Evolutionary conservation across 1,284 basidiomycete genomes (phyloP), one percentile per base, ranked within the genome.

Genomic region (Megacollybia platyphylla): DNA sequence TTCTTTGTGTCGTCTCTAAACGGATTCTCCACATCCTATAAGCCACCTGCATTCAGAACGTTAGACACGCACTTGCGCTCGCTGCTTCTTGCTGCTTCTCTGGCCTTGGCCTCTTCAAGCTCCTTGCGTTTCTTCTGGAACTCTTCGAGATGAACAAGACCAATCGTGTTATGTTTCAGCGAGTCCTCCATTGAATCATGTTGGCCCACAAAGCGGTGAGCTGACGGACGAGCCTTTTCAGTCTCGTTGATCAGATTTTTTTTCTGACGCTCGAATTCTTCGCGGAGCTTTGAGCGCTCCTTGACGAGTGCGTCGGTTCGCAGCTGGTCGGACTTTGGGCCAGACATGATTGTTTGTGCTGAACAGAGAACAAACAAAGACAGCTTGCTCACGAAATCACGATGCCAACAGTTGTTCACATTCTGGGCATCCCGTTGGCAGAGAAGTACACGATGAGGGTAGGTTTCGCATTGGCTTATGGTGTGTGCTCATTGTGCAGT

Each of bases 161-260:
- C 96, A 44, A 98, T 79, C 0, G 96, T 99, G 40, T 75, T 85
- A 54, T 91, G 77, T 68, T 97, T 97, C 41, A 99, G 72, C 8
- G 77, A 76, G 46, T 98, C 96, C 58, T 97, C 94, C 69, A 97
- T 81, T 4, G 86, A 90, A 57, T 97, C 94, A 61, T 89, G 82
- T 60, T 96, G 89, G 4, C 87, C 86, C 15, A 93, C 84, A 60
- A 99, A 99, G 44, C 92, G 87, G 55, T 87, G 84, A 0, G 75
- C 65, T 0, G 87, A 87, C 5, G 86, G 79, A 44, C 86, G 77
- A 47, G 85, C 73, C 61, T 89, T 87, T 65, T 88, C 86, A 2
- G 84, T 87, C 60, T 87, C 84, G 49, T 70, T 76, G 50, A 87
- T 78, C 56, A 94, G 77, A 36, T 74, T 78, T 51, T 84, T 79